Base-by-base conservation (phyloP, 2,329 filamentous ascomycete species). In the Tolypocladium ophioglossoides region DNA sequence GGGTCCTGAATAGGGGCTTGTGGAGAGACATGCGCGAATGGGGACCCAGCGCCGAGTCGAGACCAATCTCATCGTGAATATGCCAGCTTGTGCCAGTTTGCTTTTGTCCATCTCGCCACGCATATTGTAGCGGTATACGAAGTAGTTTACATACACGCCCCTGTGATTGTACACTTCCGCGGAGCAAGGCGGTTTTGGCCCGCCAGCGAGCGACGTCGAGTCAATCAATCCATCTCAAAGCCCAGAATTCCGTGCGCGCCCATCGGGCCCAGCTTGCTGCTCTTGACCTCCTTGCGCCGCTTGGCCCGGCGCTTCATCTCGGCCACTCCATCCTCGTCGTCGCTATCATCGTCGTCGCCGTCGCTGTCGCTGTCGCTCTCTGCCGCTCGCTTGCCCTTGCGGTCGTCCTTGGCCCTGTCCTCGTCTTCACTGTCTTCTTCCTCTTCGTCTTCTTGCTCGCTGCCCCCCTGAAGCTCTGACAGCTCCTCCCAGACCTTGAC, bases 401-500 rank as follows among this genome's bases (percentile, higher is more conserved):
- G 72, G 20, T 70, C 71, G 9, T 79, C 75, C 48, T 75, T 78
- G 38, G 78, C 74, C 48, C 74, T 74, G 8, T 73, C 75, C 18
- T 72, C 73, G 0, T 70, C 74, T 27, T 68, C 66, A 74, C 63
- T 73, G 14, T 78, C 75, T 0, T 75, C 74, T 0, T 71, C 72
- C 0, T 72, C 77, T 1, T 76, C 77, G 0, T 80, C 78, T 0
- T 76, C 77, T 1, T 75, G 75, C 1, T 68, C 67, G 2, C 62
- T 62, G 34, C 67, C 63, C 2, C 73, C 75, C 24, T 79, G 76
- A 3, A 77, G 67, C 55, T 74, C 75, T n/a, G 79, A 74, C 56
- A 85, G 80, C 66, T 94, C 83, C 87, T 94, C 83, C 94, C 94
- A 99, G 2, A 97, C 85, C 70, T 96, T 96, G 58, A 99, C 81